These are phyloP conservation scores for Phoma sp. DNA, from an alignment of 2,329 filamentous ascomycete genomes.

Conservation along the genomic window DNA sequence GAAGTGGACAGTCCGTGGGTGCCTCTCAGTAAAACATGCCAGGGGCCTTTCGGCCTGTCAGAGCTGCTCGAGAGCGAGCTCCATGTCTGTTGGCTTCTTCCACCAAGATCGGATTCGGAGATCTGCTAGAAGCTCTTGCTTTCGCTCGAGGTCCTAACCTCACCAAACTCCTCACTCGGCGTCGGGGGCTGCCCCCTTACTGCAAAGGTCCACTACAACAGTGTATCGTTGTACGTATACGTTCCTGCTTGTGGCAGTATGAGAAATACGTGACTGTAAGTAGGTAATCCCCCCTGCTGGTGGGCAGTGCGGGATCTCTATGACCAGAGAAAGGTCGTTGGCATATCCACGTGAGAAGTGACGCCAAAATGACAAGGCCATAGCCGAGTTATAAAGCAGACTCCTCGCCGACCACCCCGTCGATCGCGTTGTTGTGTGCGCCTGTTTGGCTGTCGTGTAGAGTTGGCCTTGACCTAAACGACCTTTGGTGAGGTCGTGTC, in stretches of 20 bases:
- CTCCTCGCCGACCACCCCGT: slow-evolving; percentile 17
- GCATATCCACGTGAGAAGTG: slow-evolving; percentile 8
- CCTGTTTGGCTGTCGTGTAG: background rate
- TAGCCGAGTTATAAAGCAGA: slow-evolving; percentile 17
- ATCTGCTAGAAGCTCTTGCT: slow-evolving; percentile 30
- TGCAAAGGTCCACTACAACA: slow-evolving; percentile 26
- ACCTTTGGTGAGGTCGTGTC: background rate
- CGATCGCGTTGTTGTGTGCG: background rate
- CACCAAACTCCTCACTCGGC: slow-evolving; percentile 26
- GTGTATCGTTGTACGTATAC: background rate
- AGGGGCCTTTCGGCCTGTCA: slow-evolving; percentile 42
- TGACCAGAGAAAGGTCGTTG: slow-evolving; percentile 19
- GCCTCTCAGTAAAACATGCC: slow-evolving; percentile 42
- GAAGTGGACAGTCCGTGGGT: slow-evolving; percentile 21
- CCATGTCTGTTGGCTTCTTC: slow-evolving; percentile 47
- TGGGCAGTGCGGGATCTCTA: slow-evolving; percentile 3
- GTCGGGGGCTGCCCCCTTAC: slow-evolving; percentile 43
- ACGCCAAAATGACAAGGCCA: slow-evolving; percentile 11
- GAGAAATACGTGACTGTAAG: background rate
- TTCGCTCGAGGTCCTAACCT: slow-evolving; percentile 33
- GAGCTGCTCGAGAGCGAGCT: slow-evolving; percentile 24
- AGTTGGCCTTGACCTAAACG: background rate
- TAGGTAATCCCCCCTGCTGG: background rate
- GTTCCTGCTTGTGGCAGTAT: background rate
- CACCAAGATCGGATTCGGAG: slow-evolving; percentile 30